These are phyloP conservation scores for Ascobolus immersus DNA, from an alignment of 495 filamentous ascomycete genomes.

Conservation along the genomic window DNA sequence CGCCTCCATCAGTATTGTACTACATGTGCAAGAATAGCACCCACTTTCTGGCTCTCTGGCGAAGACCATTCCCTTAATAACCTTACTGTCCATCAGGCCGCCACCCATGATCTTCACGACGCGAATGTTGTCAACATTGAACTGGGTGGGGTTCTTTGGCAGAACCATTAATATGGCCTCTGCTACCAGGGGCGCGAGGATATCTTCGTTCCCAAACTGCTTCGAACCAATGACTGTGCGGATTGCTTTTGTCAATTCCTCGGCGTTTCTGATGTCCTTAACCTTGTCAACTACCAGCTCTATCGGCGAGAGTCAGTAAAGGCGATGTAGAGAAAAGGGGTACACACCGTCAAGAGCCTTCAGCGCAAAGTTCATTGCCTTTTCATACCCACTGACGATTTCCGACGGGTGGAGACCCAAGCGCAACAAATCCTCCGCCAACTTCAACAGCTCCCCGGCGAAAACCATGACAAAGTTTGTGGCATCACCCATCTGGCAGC, in stretches of 20 bases:
- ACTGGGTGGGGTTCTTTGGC: conserved; percentile 91
- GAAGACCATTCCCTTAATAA: conserved; percentile 98
- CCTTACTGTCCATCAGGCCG: conserved; percentile 68
- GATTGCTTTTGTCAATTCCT: conserved; percentile 82
- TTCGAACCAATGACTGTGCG: conserved; percentile 89
- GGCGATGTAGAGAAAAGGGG: not conserved
- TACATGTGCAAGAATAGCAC: conserved; percentile 1
- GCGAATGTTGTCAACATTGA: conserved; percentile 97
- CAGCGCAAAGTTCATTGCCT: conserved; percentile 67
- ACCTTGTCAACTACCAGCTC: conserved; percentile 82
- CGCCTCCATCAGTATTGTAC: not conserved
- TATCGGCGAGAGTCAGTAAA: conserved; percentile 11
- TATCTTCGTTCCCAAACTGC: conserved; percentile 77
- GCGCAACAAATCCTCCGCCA: conserved; percentile 83
- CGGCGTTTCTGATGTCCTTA: conserved; percentile 46
- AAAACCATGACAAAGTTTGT: conserved; percentile 94
- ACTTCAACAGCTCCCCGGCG: conserved; percentile 86
- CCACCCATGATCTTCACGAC: conserved; percentile 99
- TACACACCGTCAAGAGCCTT: conserved; percentile 48
- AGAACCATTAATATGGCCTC: conserved; percentile 86
- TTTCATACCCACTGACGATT: conserved; percentile 86
- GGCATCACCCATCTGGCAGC: conserved; percentile 60
- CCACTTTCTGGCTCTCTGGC: conserved; percentile 57
- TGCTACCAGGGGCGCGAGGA: conserved; percentile 61
- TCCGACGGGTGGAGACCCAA: conserved; percentile 94